phyloP scores from a whole-genome alignment of 768 basidiomycete genomes.

The Pleurotus cornucopiae region DNA sequence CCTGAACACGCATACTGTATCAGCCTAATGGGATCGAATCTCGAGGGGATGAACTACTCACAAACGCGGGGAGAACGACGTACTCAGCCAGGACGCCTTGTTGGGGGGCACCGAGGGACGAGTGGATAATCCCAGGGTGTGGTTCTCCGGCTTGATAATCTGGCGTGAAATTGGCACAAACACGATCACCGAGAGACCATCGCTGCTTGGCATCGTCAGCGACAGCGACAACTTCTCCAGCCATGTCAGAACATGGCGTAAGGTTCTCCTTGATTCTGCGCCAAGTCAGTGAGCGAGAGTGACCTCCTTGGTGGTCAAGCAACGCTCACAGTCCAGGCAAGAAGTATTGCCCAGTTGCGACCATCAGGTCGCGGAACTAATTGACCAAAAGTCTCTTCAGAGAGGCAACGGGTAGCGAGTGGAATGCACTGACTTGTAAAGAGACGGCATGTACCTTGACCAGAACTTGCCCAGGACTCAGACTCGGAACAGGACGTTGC shows the following conservation, averaged over 20 bases:
- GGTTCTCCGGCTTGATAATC: slow-evolving; percentile 33
- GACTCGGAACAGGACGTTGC: slow-evolving; percentile 12
- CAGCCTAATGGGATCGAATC: background rate
- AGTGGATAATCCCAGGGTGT: slow-evolving; percentile 16
- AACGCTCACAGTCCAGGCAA: slow-evolving; percentile 12
- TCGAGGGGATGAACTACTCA: slow-evolving; percentile 4
- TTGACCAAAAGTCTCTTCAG: background rate
- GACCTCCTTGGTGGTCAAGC: background rate
- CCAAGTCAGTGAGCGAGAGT: background rate
- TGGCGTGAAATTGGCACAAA: slow-evolving; percentile 32
- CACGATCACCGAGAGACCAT: slow-evolving; percentile 37
- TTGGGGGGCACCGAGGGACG: slow-evolving; percentile 29
- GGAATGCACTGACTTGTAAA: slow-evolving; percentile 20
- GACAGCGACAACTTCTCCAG: slow-evolving; percentile 38
- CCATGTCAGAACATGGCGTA: slow-evolving; percentile 25
- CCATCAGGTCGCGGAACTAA: slow-evolving; percentile 32
- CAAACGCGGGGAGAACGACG: slow-evolving; percentile 31
- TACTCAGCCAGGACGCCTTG: slow-evolving; percentile 39
- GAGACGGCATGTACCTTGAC: slow-evolving; percentile 38
- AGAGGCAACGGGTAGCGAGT: background rate
- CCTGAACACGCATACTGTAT: slow-evolving; percentile 10
- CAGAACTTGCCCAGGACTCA: slow-evolving; percentile 30
- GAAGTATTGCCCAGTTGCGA: slow-evolving; percentile 26
- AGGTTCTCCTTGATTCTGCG: background rate
- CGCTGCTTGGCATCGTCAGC: slow-evolving; percentile 15